Conservation (phyloP, 1,284 basidiomycete species). For the Lignosus rhinocerotis region DNA sequence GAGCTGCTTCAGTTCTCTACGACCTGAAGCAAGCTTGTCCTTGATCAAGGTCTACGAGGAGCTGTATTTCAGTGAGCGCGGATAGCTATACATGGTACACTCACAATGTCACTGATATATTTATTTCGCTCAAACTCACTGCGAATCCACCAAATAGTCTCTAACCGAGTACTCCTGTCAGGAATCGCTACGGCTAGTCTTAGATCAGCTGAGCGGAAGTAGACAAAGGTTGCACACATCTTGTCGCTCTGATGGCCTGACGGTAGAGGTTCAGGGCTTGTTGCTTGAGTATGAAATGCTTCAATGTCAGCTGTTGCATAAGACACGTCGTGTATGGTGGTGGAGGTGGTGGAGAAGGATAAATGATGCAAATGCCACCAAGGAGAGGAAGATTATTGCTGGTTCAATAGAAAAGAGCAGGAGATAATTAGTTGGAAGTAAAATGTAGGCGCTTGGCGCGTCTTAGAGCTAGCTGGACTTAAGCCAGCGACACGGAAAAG, state of each 20-base stretch:
- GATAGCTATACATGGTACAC: slow-evolving; percentile 12
- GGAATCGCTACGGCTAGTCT: slow-evolving; percentile 52
- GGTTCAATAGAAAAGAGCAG: neutral
- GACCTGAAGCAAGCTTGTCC: slow-evolving; percentile 43
- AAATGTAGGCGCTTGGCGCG: slow-evolving; percentile 10
- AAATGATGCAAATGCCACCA: neutral
- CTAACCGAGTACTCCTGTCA: slow-evolving; percentile 55
- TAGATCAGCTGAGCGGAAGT: slow-evolving; percentile 2
- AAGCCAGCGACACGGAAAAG: slow-evolving; percentile 22
- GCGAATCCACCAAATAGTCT: slow-evolving; percentile 73
- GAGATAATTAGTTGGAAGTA: too few relatives aligned
- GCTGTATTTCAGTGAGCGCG: neutral
- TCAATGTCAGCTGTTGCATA: slow-evolving; percentile 46
- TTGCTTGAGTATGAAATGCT: slow-evolving; percentile 72
- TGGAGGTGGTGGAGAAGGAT: neutral
- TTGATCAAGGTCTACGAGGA: slow-evolving; percentile 30
- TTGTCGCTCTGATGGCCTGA: slow-evolving; percentile 62
- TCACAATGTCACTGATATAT: slow-evolving; percentile 57
- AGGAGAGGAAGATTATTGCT: neutral
- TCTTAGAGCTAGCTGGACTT: slow-evolving; percentile 4
- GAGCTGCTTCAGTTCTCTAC: slow-evolving; percentile 57
- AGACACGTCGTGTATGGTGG: neutral
- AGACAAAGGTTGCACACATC: slow-evolving; percentile 44
- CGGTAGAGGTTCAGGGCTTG: slow-evolving; percentile 65
- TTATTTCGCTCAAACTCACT: slow-evolving; percentile 67